Evolutionary conservation across 257 asterid genomes (phyloP).

Genomic region (Oldenlandia corymbosa): DNA sequence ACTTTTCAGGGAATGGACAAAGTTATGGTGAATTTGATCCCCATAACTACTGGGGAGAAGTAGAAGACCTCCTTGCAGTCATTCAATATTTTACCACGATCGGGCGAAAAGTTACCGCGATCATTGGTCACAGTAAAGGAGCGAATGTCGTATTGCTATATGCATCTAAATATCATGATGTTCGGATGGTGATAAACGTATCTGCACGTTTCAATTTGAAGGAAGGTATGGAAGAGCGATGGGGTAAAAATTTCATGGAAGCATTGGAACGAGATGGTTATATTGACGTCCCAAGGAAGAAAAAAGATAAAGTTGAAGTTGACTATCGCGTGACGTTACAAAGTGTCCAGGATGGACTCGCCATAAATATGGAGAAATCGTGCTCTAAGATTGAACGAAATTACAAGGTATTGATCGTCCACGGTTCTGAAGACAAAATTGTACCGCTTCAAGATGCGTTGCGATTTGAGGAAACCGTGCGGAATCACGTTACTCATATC

Average conservation of each 20-base stretch:
- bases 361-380: background rate
- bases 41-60: background rate
- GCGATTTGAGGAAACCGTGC: background rate
- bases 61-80: background rate
- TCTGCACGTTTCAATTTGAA: background rate
- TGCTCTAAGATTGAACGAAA: background rate
- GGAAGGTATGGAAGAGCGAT: background rate
- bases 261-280: too few relatives aligned
- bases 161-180: background rate
- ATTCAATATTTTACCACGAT: background rate
- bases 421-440: background rate
- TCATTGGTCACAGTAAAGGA: background rate
- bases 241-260: background rate
- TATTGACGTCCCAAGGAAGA: background rate
- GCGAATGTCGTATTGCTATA: background rate
- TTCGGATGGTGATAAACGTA: background rate
- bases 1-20: constrained; percentile 87
- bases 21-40: background rate
- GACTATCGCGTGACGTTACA: background rate
- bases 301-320: background rate
- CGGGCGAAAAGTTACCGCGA: background rate
- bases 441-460: background rate
- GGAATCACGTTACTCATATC: background rate
- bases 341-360: background rate
- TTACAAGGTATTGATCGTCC: background rate